phyloP scores from a whole-genome alignment of 768 basidiomycete species.

The Podaxis sp. region DNA sequence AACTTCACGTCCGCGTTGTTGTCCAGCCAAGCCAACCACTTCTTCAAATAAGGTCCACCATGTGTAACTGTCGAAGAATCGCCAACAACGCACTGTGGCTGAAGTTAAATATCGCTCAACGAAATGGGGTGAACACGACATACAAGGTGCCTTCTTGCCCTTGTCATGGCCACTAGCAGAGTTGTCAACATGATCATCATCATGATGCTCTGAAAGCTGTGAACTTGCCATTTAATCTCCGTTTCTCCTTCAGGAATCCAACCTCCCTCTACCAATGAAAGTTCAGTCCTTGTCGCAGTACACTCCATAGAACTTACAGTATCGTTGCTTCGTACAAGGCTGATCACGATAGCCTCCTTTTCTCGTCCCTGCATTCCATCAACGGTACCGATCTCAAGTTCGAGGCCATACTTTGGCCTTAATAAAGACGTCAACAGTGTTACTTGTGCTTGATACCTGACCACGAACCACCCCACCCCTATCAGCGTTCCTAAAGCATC shows the following conservation, averaged over 20 bases:
- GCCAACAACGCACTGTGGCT: conserved; percentile 79
- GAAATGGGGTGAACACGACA: conserved; percentile 25
- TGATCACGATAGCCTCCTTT: conserved; percentile 91
- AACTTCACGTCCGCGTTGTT: conserved; percentile 87
- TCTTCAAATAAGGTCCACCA: conserved; percentile 80
- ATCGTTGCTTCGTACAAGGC: conserved; percentile 89
- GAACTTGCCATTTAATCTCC: conserved; percentile 78
- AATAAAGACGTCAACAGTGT: conserved; percentile 76
- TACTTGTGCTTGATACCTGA: conserved; percentile 93
- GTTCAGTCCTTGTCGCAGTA: conserved; percentile 4
- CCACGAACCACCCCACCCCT: neutral
- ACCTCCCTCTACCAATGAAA: conserved; percentile 65
- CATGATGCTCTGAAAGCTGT: neutral
- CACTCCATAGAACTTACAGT: conserved; percentile 41
- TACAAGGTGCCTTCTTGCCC: conserved; percentile 86
- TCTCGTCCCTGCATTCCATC: conserved; percentile 98
- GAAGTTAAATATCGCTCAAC: neutral
- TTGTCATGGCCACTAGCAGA: conserved; percentile 80
- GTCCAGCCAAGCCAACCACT: conserved; percentile 92
- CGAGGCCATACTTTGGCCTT: conserved; percentile 61
- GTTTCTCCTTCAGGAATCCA: conserved; percentile 91
- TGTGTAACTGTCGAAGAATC: conserved; percentile 90
- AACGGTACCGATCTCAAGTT: conserved; percentile 89
- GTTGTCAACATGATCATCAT: conserved; percentile 8
- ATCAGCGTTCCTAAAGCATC: neutral